These are phyloP conservation scores for Phytophthora cajani DNA, from an alignment of 352 stramenopile species.

Conservation along the genomic window DNA sequence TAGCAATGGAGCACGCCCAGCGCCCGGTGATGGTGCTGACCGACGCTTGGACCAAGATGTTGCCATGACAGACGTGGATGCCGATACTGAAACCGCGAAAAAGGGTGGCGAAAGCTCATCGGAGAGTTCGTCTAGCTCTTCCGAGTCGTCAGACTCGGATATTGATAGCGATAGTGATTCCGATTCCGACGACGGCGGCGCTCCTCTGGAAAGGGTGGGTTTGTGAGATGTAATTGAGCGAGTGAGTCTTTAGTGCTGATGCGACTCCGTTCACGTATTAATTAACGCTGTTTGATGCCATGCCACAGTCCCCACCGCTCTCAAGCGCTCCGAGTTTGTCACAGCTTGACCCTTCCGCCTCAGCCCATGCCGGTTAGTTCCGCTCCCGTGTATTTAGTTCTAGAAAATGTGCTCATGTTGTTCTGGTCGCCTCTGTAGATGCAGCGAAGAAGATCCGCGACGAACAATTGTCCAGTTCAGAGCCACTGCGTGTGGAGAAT, in stretches of 20 bases:
- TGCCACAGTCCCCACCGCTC: slow-evolving; percentile 63
- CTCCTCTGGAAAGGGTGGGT: slow-evolving; percentile 87
- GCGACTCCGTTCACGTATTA: slow-evolving; percentile 29
- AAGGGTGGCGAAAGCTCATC: slow-evolving; percentile 51
- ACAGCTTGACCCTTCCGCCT: slow-evolving; percentile 51
- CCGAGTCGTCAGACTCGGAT: slow-evolving; percentile 84
- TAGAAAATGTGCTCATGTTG: slow-evolving; percentile 16
- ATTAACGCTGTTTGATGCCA: slow-evolving; percentile 40
- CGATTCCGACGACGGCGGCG: slow-evolving; percentile 77
- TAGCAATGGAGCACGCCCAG: slow-evolving; percentile 11
- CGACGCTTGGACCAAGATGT: slow-evolving; percentile 54
- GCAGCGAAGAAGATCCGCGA: slow-evolving; percentile 83
- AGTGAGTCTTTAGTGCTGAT: slow-evolving; percentile 48
- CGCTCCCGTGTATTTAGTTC: neutral
- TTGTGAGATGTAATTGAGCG: slow-evolving; percentile 62
- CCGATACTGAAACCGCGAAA: slow-evolving; percentile 42
- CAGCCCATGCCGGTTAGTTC: slow-evolving; percentile 51
- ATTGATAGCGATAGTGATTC: slow-evolving; percentile 89
- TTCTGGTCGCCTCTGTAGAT: slow-evolving; percentile 40
- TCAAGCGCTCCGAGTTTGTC: slow-evolving; percentile 60
- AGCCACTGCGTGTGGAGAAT: slow-evolving; percentile 86
- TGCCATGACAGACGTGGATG: slow-evolving; percentile 60
- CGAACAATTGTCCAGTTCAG: slow-evolving; percentile 53
- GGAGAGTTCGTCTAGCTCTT: slow-evolving; percentile 81
- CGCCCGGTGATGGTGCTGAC: slow-evolving; percentile 20